Conservation (phyloP, 331 rosid genomes). For the Rhamnella rubrinervis region DNA sequence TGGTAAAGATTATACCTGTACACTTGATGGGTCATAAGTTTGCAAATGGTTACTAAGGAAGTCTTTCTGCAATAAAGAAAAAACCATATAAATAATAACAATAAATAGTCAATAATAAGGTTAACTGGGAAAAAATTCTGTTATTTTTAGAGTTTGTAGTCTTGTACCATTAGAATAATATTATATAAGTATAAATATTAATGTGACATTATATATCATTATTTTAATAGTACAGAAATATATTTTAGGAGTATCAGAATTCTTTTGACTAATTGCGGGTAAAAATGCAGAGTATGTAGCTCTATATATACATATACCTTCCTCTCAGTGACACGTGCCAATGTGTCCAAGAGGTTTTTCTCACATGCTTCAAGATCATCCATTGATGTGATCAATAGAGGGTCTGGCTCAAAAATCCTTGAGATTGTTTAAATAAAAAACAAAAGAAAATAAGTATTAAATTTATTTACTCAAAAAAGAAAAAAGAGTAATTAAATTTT, state of each 20-base stretch:
- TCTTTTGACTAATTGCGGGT: background rate
- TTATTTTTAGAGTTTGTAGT: no score
- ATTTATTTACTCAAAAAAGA: no score
- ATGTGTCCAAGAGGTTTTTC: conserved; percentile 21
- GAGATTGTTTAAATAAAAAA: background rate
- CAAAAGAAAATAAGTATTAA: background rate
- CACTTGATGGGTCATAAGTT: conserved; percentile 21
- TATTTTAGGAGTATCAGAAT: no score
- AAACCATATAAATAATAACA: background rate
- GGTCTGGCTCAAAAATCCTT: conserved; percentile 32
- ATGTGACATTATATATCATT: no score
- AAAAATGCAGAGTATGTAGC: background rate
- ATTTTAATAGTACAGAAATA: no score
- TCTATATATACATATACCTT: conserved; percentile 5
- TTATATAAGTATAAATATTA: no score
- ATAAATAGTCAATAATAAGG: background rate
- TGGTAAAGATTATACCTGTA: conserved; percentile 17
- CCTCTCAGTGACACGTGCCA: conserved; percentile 19
- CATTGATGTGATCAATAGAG: conserved; percentile 17
- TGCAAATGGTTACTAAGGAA: conserved; percentile 24
- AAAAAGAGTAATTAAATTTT: no score
- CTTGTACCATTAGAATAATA: no score
- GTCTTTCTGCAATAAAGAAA: conserved; percentile 21
- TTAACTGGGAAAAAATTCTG: no score
- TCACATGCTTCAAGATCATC: conserved; percentile 26